phyloP scores from a whole-genome alignment of 192 early-diverging fungal genomes.

The Coemansia sp. region DNA sequence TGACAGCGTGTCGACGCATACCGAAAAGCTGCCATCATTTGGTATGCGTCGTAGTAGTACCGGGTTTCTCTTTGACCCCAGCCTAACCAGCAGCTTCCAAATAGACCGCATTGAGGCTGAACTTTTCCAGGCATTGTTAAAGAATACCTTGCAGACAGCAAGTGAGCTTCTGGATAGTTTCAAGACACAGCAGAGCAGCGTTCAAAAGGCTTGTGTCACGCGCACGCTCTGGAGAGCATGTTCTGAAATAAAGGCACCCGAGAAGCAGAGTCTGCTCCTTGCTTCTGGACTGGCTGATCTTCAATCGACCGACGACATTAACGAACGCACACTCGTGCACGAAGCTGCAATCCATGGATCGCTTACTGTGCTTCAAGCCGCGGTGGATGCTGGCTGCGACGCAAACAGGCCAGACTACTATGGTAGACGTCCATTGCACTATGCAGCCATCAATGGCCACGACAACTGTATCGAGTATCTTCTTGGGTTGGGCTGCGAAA shows the following conservation, averaged over 20 bases:
- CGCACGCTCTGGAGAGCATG: constrained; percentile 53
- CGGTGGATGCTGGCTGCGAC: constrained; percentile 40
- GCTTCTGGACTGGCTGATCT: constrained; percentile 70
- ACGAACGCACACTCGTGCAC: constrained; percentile 85
- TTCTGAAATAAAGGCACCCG: constrained; percentile 40
- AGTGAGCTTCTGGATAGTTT: constrained; percentile 17
- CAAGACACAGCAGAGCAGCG: constrained; percentile 45
- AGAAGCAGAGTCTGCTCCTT: constrained; percentile 60
- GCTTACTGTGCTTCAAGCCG: constrained; percentile 65
- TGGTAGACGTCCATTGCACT: constrained; percentile 87
- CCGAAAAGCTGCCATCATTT: constrained; percentile 4
- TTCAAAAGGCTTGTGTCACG: constrained; percentile 30
- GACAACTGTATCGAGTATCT: constrained; percentile 66
- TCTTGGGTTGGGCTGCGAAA: constrained; percentile 55
- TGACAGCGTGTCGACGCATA: background rate
- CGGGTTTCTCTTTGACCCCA: constrained; percentile 27
- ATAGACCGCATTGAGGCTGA: constrained; percentile 47
- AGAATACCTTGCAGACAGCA: constrained; percentile 9
- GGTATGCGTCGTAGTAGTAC: constrained; percentile 23
- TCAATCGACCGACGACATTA: constrained; percentile 91
- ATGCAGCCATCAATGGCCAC: constrained; percentile 91
- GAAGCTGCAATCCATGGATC: constrained; percentile 84
- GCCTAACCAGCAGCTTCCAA: constrained; percentile 36
- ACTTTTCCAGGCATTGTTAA: constrained; percentile 36
- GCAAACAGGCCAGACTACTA: constrained; percentile 80